Base-by-base conservation (phyloP, 1,139 yeast genomes). In the Candida mesenterica region DNA sequence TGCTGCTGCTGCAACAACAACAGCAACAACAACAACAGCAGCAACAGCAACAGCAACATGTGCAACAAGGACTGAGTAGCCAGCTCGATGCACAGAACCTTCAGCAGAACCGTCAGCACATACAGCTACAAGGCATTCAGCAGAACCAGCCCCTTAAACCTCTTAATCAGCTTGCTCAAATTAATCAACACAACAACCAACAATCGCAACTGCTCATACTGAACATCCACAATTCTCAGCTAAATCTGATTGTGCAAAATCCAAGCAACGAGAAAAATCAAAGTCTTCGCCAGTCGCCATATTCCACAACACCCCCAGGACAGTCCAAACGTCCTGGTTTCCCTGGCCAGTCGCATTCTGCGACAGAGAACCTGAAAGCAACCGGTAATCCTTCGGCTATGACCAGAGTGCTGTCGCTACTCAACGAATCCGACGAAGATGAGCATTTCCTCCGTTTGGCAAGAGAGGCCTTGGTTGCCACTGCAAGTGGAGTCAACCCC, bases 391-490 rank as follows among this genome's bases (percentile, higher is more conserved):
- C 34, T 29, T 36, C 34, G 23, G 34, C 35, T 31, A 39, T 39
- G 12, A 39, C 36, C 18, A 20, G 42, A 10, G 40, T 37, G 13
- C 34, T 26, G 29, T 31, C 37, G 15, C 33, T 37, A 13, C 28
- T 37, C 14, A 39, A 39, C 30, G 44, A 49, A 30, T 43, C 45
- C 24, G 68, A 63, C 44, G 75, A 68, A 41, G 76, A 69, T 42
- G 63, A 61, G 31, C 54, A 64, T 19, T 70, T 70, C 40, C 58
- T 68, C 24, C 53, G 68, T 23, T 49, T 70, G 30, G 76, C 76
- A 2, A 57, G 67, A 38, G 75, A 69, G 41, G 76, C 76, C 1
- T 51, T 70, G 15, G 75, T 68, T 10, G 74, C 74, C 26, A 69
- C 75, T 1, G 72, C 73, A 5, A 50, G 49, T 9, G 66, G 64